Evolutionary conservation across 1,284 basidiomycete genomes (phyloP), one percentile per base, ranked within the genome.

Genomic region (Naganishia albida): DNA sequence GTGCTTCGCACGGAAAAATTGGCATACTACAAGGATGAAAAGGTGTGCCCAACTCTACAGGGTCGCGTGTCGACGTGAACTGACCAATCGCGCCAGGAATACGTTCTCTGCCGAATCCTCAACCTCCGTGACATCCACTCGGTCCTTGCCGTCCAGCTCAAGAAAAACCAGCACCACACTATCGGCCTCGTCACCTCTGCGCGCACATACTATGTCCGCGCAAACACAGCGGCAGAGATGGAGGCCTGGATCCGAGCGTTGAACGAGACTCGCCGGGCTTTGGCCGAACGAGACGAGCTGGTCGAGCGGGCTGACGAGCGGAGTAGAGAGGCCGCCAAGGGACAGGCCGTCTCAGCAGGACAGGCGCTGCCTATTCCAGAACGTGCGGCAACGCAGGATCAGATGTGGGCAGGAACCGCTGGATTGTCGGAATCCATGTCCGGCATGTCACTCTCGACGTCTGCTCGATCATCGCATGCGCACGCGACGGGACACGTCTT

Each of bases 11-110:
- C 91, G 0, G 90, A 89, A 18, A 91, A 94, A 77, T 81, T 99
- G 55, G 93, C 93, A 15, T 97, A 96, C 81, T 99, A 99, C 86
- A 98, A 98, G 83, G 93, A 87, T 65, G 88, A 91, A 56, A 81
- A 82, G 76, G 82, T 82, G 53, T 59, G 78, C 51, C 18, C 23
- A 43, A 26, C 30, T 8, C 25, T 7, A 51, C 7, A 28, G 7
- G 50, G 20, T 34, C 42, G 18, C 15, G 18, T 15, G 1, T 34
- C n/a, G 34, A 30, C 34, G 28, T 8, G 12, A 40, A 34, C 53
- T 57, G 39, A 43, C 12, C 23, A 49, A 50, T 70, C 38, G 66
- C 48, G 51, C 38, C 67, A 82, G 70, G 93, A 97, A 78, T 97
- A 97, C 81, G 85, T 93, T 77, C 85, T 98, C 6, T 87, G 94